Evolutionary conservation across 1,284 basidiomycete species (phyloP).

Genomic region (Irpex sp.): DNA sequence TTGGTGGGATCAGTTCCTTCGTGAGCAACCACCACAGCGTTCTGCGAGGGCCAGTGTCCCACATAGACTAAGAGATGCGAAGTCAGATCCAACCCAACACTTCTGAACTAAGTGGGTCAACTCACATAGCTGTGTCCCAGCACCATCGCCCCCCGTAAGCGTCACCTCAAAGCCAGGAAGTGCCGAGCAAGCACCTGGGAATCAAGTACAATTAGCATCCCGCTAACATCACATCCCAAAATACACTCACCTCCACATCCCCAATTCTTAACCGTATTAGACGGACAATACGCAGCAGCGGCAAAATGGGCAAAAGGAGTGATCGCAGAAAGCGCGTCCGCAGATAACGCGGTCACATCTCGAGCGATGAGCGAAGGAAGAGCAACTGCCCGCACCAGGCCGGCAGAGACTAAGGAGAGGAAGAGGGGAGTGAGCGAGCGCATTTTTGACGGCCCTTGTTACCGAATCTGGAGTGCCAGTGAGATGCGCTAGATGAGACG

Average conservation of each 20-base stretch:
- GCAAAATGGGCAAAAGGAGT: conserved; percentile 35
- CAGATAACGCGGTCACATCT: background rate
- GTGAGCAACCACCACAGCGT: conserved; percentile 8
- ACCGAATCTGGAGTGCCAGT: background rate
- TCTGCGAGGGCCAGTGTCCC: conserved; percentile 10
- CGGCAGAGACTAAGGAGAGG: background rate
- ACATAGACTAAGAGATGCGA: conserved; percentile 3
- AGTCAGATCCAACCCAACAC: no score
- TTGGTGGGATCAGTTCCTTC: conserved; percentile 9
- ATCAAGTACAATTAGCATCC: background rate
- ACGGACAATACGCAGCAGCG: conserved; percentile 39
- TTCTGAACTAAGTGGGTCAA: no score
- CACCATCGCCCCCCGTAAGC: conserved; percentile 38
- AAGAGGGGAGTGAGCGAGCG: background rate
- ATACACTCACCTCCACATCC: conserved; percentile 34
- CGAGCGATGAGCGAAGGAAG: background rate
- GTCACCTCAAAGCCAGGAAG: conserved; percentile 35
- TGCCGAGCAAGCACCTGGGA: conserved; percentile 30
- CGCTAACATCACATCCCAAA: background rate
- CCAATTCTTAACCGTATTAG: conserved; percentile 30
- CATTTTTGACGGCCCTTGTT: background rate
- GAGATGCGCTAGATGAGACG: background rate
- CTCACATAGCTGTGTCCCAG: conserved; percentile 22
- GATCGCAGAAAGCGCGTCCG: background rate
- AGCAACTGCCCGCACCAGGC: background rate